Base-by-base conservation (phyloP, 2,329 filamentous ascomycete genomes). In the Aspergillus nomiae region DNA sequence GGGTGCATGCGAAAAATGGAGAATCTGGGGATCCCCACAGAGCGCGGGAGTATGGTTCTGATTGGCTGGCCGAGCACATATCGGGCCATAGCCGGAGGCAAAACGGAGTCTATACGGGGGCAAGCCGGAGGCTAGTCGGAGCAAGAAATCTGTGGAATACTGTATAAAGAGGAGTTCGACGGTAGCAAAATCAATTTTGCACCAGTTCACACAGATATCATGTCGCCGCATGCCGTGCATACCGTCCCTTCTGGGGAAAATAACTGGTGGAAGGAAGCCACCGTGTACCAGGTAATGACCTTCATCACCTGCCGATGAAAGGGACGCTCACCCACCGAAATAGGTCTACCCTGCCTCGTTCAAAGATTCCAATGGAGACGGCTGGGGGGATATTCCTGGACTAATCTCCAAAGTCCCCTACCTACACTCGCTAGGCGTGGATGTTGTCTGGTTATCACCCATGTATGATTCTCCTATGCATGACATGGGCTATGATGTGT, bases 401-500 rank as follows among this genome's bases (percentile, higher is more conserved):
- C 86, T 91, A 61, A 85, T 85, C 12, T 84, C 84, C 45, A 87
- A 88, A 66, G 78, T 91, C 1, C 82, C 86, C 66, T 90, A 91
- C 70, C 80, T 90, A 11, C 80, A 86, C 68, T 76, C 78, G 2
- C 76, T 91, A 0, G 89, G 89, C 0, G 79, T 89, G 14, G 85
- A 91, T 69, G 83, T 88, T 7, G 80, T 92, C 56, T 92, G 89
- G 89, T 76, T 89, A 0, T 90, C 85, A 43, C 90, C 89, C 10
- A 86, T 89, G 73, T 88, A 86, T 70, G 84, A 87, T 65, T 85
- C 82, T 1, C 89, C 89, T 0, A 86, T 89, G 70, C 79, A 86
- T 2, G 89, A 91, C 69, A 89, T 90, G 88, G 89, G 88, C 45
- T 91, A 90, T 71, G 89, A 90, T 70, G 86, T 90, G 53, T 83